Base-by-base conservation (phyloP, 2,329 filamentous ascomycete species). In the Thelonectria rubi region DNA sequence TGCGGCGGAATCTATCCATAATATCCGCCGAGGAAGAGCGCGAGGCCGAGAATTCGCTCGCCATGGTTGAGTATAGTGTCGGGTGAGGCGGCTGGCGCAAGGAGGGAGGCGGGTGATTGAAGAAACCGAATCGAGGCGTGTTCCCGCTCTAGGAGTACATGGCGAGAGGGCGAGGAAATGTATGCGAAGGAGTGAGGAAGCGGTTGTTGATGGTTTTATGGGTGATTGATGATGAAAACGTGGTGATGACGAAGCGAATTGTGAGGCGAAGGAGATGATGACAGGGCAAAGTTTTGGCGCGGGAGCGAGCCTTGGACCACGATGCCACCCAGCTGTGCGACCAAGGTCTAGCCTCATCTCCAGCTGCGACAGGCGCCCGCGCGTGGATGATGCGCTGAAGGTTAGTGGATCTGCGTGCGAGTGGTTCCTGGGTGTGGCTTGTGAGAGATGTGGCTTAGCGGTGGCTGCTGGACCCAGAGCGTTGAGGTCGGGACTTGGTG, bases 11-110 rank as follows among this genome's bases (percentile, higher is more conserved):
- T 30, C 26, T 30, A 6, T 30, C 26, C 26, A 30, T 30, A 6
- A 76, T 70, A 56, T 84, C 82, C 49, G 81, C 83, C 67, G 78
- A 78, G 62, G 75, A 77, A 59, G 73, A 74, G 60, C 74, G 66
- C 17, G 77, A 81, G 68, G 72, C 76, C 40, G 79, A 79, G 40
- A 80, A 79, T 30, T 78, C 76, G 51, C 21, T 21, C 21, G 76
- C 75, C 78, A 80, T 80, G 49, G 54, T 67, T 68, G 45, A 55
- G 21, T 39, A 45, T 76, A 15, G 40, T 58, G 50, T n/a, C 24
- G 45, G 56, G 18, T 42, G 32, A 37, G 50, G 34, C 40, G 48
- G 43, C 47, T 53, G 39, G 39, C 24, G 42, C 52, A 39, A 51
- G 53, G 34, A 52, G 50, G 52, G 51, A 55, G 40, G 57, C 49